Base-by-base conservation (phyloP, 2,329 filamentous ascomycete species). In the Trichothecium sympodiale region DNA sequence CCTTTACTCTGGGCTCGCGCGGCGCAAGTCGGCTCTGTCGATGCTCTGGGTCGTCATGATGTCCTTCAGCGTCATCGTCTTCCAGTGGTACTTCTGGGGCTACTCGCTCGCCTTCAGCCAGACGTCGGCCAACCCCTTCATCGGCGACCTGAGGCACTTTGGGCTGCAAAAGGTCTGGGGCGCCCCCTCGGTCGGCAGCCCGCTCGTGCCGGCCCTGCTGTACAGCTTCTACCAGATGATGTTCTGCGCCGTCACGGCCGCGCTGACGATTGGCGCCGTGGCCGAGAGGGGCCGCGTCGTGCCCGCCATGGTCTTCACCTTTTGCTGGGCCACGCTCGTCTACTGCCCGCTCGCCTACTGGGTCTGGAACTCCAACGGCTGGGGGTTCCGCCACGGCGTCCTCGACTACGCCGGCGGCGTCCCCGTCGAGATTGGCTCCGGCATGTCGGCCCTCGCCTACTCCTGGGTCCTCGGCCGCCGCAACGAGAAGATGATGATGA, bases 41-140 rank as follows among this genome's bases (percentile, higher is more conserved):
- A 82, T 96, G 69, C 91, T 98, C 53, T 96, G 88, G 86, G 87
- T 89, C 12, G 87, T 83, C 64, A 93, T 98, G 84, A 89, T 83
- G 58, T 91, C 87, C 32, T 83, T 83, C 55, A 88, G 84, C 33
- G 79, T 96, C 54, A 72, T 95, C 57, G 82, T 84, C 38, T 95
- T 98, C 67, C 91, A 98, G 65, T 98, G 91, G 91, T 96, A 95
- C 55, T 95, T 98, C 60, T 96, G 91, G 89, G 91, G 91, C 27
- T 98, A 94, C 61, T 94, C 89, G 12, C 70, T 98, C 42, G 88
- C 89, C 35, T 95, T 96, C 62, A 91, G 83, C 52, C 69, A 74
- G 30, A 77, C 77, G 12, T 83, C 80, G 4, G 86, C 75, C 46
- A 95, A 84, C 62, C 82, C 84, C 36, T 96, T 83, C 64, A 96